A percentile compares a stretch with the other conserved stretches of the same genome.
Evolutionary conservation across 169 alveolate genomes (phyloP).

Genomic region (Eimeria falciformis): DNA sequence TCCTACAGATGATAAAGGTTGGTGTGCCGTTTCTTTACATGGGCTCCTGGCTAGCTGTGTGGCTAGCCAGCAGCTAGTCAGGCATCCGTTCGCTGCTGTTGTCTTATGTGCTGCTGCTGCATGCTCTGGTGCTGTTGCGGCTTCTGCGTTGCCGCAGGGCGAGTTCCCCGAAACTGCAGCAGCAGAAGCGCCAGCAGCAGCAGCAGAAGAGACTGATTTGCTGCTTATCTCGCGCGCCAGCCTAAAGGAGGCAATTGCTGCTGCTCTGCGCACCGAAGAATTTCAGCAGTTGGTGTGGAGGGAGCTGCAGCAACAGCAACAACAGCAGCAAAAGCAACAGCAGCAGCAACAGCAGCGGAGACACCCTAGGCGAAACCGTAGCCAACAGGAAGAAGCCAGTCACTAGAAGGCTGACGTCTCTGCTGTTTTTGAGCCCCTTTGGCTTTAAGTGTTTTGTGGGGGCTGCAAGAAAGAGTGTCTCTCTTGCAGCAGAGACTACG

Average conservation of each 20-base stretch:
- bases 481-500: too few species aligned
- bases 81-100: background rate
- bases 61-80: background rate
- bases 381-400: background rate
- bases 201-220: background rate
- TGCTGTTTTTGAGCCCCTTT: too few species aligned
- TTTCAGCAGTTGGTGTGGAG: conserved; percentile 41
- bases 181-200: background rate
- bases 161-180: conserved; percentile 9
- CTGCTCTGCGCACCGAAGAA: conserved; percentile 34
- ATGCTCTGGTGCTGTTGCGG: conserved; percentile 9
- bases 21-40: too few species aligned
- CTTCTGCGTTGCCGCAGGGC: conserved; percentile 25
- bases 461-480: too few species aligned
- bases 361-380: background rate
- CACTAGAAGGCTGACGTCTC: too few species aligned
- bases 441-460: too few species aligned
- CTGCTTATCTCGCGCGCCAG: conserved; percentile 12
- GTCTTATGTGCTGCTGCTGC: conserved; percentile 14
- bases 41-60: conserved; percentile 37
- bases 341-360: background rate
- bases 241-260: conserved; percentile 36
- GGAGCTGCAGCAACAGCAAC: conserved; percentile 39
- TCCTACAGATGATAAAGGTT: conserved; percentile 31
- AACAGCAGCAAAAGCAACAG: conserved; percentile 12